Conservation (phyloP, 2,329 filamentous ascomycete genomes). For the Pseudogymnoascus sp. region DNA sequence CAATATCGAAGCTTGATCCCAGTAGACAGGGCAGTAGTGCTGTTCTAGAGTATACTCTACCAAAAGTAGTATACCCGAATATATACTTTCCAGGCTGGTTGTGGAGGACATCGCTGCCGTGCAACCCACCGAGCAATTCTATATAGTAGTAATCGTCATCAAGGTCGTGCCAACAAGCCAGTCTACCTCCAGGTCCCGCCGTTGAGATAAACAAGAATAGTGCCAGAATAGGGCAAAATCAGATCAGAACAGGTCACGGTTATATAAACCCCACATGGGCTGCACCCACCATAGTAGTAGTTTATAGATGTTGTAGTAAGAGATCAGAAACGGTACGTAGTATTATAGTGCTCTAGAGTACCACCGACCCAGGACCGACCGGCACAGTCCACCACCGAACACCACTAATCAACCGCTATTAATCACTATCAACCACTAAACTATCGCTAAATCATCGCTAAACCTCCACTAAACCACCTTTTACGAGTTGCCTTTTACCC, state of each 20-base stretch:
- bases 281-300: background rate
- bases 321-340: too few relatives aligned
- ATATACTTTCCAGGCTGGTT: background rate
- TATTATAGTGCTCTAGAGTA: background rate
- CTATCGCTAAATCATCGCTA: background rate
- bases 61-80: background rate
- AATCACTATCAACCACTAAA: background rate
- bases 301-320: too few relatives aligned
- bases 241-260: background rate
- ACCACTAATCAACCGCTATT: background rate
- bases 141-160: background rate
- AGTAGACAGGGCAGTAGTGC: background rate
- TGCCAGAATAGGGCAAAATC: background rate
- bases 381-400: background rate
- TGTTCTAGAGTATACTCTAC: background rate
- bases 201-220: background rate
- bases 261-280: background rate
- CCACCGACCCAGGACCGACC: background rate
- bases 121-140: background rate
- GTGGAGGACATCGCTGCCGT: background rate
- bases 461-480: background rate
- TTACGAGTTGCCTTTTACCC: too few relatives aligned
- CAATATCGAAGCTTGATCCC: background rate
- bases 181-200: background rate
- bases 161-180: background rate